Conservation (phyloP, 306 rosid genomes). For the Hippophae tibetana region DNA sequence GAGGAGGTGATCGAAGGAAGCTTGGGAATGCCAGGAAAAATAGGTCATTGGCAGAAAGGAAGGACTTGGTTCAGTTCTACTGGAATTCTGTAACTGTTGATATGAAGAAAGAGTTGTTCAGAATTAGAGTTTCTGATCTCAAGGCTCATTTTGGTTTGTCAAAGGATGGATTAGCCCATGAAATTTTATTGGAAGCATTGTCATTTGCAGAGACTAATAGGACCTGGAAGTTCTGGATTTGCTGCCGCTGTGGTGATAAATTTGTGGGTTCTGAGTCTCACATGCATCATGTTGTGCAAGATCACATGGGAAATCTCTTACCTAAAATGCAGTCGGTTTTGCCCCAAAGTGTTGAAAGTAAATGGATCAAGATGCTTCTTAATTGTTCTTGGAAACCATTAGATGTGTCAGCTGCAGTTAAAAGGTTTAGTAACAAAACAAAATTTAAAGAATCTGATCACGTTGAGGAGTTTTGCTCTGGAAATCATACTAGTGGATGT, state of each 20-base stretch:
- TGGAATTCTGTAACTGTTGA: constrained; percentile 65
- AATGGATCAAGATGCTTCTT: constrained; percentile 75
- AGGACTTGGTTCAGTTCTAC: constrained; percentile 55
- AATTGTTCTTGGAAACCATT: constrained; percentile 79
- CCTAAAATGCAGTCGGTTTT: constrained; percentile 63
- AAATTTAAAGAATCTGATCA: constrained; percentile 31
- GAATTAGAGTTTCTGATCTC: constrained; percentile 54
- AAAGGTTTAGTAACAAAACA: constrained; percentile 48
- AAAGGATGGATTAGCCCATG: constrained; percentile 53
- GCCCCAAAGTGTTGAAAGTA: constrained; percentile 69
- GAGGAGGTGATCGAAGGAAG: constrained; percentile 54
- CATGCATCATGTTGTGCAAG: constrained; percentile 71
- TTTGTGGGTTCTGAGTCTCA: constrained; percentile 51
- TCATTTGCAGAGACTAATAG: constrained; percentile 49
- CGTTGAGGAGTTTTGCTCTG: constrained; percentile 36
- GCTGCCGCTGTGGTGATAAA: constrained; percentile 62
- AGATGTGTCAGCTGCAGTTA: constrained; percentile 62
- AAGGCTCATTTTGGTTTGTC: constrained; percentile 54
- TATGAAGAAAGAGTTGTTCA: constrained; percentile 61
- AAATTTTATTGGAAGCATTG: constrained; percentile 61
- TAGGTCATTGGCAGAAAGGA: constrained; percentile 63
- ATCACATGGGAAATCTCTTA: constrained; percentile 65
- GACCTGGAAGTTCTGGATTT: constrained; percentile 81
- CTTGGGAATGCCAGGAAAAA: constrained; percentile 39
- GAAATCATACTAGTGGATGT: constrained; percentile 31